Evolutionary conservation across 2,329 filamentous ascomycete genomes (phyloP), one percentile per base, ranked within the genome.

Genomic region (Hymenoscyphus linearis): DNA sequence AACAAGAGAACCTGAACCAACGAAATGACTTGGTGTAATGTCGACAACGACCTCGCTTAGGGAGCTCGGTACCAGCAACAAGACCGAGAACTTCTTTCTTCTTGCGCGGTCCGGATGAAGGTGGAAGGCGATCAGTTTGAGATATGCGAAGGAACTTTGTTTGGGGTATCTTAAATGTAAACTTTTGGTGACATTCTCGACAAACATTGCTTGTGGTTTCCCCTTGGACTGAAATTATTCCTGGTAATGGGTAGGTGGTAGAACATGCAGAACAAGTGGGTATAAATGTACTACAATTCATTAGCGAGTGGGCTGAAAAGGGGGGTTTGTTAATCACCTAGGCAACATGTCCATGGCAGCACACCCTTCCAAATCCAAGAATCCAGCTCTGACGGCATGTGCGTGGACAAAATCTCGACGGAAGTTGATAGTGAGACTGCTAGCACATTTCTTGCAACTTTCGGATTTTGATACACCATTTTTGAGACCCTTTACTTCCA

Each of bases 191-290:
- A 72, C 91, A 96, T 69, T 88, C 83, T 55, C 90, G 85, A 75
- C 91, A 96, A 40, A 91, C 82, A 62, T 91, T 89, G 69, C 85
- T 86, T 25, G 85, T 83, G 18, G 84, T 84, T 62, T 93, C 89
- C 53, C 89, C 90, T 27, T 88, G 82, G 5, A 93, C 88, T 4
- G 89, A 86, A 16, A 87, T 80, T 36, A 95, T 80, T 0, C 89
- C 89, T 18, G 82, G 80, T 9, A 74, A 71, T 3, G 82, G 81
- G 64, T 86, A 84, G 1, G 84, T 69, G 0, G 86, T 89, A 34
- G 90, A 95, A 75, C 91, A 96, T 69, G 83, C 81, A 1, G 83
- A 81, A 73, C 91, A 96, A 0, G 89, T 93, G 16, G 91, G 91
- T 34, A 89, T 76, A 76, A 96, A 93, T 47, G 85, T 86, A 74